Percentiles rank a stretch among this genome's conserved stretches.
phyloP scores from a whole-genome alignment of 2,329 filamentous ascomycete genomes.

The Cladosporium sp. region DNA sequence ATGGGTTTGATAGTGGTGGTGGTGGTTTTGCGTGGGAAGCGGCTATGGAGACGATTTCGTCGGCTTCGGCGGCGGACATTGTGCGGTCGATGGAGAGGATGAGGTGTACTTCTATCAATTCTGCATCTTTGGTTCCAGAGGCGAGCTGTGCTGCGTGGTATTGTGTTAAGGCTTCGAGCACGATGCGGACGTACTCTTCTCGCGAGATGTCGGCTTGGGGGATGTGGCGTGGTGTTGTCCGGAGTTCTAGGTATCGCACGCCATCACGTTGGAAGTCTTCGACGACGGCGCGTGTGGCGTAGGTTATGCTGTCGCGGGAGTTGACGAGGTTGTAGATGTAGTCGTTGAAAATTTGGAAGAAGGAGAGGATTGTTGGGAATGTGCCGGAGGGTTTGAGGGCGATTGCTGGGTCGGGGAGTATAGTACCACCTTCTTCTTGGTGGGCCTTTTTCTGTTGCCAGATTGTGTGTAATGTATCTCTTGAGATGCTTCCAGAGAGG shows the following conservation, averaged over 20 bases:
- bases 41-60: slow-evolving; percentile 65
- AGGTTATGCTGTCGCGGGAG: slow-evolving; percentile 53
- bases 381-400: slow-evolving; percentile 65
- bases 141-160: slow-evolving; percentile 15
- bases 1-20: background rate
- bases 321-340: slow-evolving; percentile 78
- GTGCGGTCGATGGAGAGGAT: slow-evolving; percentile 76
- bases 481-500: slow-evolving; percentile 74
- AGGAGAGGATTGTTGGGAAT: slow-evolving; percentile 49
- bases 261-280: slow-evolving; percentile 68
- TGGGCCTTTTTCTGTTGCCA: slow-evolving; percentile 62
- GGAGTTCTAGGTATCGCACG: slow-evolving; percentile 75
- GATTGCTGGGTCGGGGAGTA: slow-evolving; percentile 59
- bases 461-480: slow-evolving; percentile 70
- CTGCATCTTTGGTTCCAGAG: slow-evolving; percentile 21
- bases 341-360: slow-evolving; percentile 75
- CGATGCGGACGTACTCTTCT: slow-evolving; percentile 62
- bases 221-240: slow-evolving; percentile 73
- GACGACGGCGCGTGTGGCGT: slow-evolving; percentile 66
- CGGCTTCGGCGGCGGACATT: slow-evolving; percentile 58
- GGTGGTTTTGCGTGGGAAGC: slow-evolving; percentile 32
- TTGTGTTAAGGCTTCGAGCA: slow-evolving; percentile 61
- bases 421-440: slow-evolving; percentile 53
- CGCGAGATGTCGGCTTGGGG: slow-evolving; percentile 56
- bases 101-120: slow-evolving; percentile 60